Evolutionary conservation across 129 eudicot species (phyloP), one percentile per base, ranked within the genome.

Genomic region (Saussurea involucrata): DNA sequence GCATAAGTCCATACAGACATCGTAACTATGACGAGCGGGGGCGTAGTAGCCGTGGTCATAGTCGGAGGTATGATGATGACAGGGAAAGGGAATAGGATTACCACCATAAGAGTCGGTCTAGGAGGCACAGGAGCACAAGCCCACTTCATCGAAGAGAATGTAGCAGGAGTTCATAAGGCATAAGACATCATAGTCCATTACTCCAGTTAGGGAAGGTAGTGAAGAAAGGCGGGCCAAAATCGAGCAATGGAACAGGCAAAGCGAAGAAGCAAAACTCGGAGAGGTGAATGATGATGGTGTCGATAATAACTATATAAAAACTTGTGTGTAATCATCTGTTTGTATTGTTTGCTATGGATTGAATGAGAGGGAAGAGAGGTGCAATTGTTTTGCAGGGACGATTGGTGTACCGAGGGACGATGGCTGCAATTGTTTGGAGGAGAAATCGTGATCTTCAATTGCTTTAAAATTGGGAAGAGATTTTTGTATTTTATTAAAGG

Each of bases 181-280:
- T 86, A 78, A 86, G 89, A 81, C 81, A 77, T 13, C 82, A 81
- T 36, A 91, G 98, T 69, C 98, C n/a, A n/a, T n/a, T n/a, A n/a
- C n/a, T n/a, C n/a, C 95, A 6, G 83, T 83, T 53, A 89, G 97
- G 82, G 97, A 89, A 68, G 90, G 97, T 49, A 94, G 98, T 80
- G 97, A 89, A 80, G 98, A 94, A 74, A 87, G 98, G 63, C 87
- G 98, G 63, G 97, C 98, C 22, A 91, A 87, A 80, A 94, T 94
- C 66, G 98, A 87, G 84, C 89, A 87, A 76, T 94, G 98, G 98
- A 93, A 90, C 72, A 81, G 89, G 75, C 95, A 87, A 80, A 90
- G 78, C 78, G 98, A 93, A 78, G 78, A 86, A 58, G 89, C 89
- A 22, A 91, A 90, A 75, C 82, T 46, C 18, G 69, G 15, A 25